phyloP scores from a whole-genome alignment of 495 filamentous ascomycete genomes.

The Penicillium fimorum region DNA sequence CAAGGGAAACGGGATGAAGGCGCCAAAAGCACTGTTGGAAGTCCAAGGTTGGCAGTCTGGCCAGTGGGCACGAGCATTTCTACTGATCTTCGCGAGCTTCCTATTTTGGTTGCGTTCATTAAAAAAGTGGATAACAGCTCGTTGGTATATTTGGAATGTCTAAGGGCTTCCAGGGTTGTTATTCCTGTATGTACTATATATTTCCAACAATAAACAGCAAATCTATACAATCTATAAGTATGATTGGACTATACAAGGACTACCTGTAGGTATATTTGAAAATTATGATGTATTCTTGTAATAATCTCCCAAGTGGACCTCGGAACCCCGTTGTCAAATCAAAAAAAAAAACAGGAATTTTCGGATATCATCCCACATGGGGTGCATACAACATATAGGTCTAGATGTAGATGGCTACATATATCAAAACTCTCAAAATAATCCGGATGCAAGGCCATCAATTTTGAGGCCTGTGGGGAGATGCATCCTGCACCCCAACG shows the following conservation, averaged over 20 bases:
- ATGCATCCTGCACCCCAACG: background rate
- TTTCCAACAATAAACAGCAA: background rate
- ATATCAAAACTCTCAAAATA: background rate
- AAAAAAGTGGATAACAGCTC: background rate
- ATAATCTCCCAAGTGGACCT: background rate
- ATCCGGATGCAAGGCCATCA: background rate
- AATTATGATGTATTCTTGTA: conserved; percentile 4
- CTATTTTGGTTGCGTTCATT: background rate
- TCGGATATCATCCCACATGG: too few species aligned
- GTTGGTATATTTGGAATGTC: background rate
- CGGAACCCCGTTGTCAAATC: background rate
- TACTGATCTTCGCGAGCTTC: background rate
- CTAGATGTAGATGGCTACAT: background rate
- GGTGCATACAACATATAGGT: too few species aligned
- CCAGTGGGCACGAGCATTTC: background rate
- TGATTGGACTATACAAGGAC: background rate
- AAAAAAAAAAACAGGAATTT: background rate
- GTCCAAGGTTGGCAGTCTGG: background rate
- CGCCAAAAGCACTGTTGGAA: background rate
- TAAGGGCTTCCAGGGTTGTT: background rate
- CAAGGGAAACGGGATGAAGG: background rate
- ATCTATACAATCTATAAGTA: background rate
- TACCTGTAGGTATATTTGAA: background rate
- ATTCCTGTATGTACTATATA: background rate
- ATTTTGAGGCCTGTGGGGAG: conserved; percentile 1